Evolutionary conservation across 306 rosid genomes (phyloP).

Genomic region (Astragalus membranaceus): DNA sequence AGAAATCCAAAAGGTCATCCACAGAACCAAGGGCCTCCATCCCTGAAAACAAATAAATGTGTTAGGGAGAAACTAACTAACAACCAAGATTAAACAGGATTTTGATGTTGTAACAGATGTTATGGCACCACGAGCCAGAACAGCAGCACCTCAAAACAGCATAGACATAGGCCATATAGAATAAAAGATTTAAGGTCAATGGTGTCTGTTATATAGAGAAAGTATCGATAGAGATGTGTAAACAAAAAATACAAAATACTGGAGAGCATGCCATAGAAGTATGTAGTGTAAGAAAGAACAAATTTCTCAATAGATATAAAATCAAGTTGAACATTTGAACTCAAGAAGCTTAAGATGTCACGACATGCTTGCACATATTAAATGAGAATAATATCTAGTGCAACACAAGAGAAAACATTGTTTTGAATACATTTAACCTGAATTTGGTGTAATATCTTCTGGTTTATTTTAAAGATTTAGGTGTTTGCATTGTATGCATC

Average conservation of each 20-base stretch:
- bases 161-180: too few species aligned
- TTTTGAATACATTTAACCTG: background rate
- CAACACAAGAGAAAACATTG: background rate
- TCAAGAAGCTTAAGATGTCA: background rate
- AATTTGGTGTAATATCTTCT: background rate
- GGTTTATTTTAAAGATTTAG: background rate
- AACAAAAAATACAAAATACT: background rate
- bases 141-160: too few species aligned
- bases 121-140: too few species aligned
- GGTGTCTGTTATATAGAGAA: background rate
- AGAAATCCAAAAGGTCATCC: conserved; percentile 67
- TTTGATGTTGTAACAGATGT: too few species aligned
- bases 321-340: background rate
- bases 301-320: background rate
- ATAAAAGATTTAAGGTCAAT: background rate
- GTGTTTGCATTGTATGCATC: background rate
- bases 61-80: too few species aligned
- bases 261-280: background rate
- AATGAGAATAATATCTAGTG: background rate
- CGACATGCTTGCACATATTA: background rate
- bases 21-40: conserved; percentile 61
- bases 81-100: too few species aligned
- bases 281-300: background rate
- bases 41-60: conserved; percentile 29
- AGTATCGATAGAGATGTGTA: background rate